Base-by-base conservation (phyloP, 345 rosid genomes). In the Pelargonium nanum region DNA sequence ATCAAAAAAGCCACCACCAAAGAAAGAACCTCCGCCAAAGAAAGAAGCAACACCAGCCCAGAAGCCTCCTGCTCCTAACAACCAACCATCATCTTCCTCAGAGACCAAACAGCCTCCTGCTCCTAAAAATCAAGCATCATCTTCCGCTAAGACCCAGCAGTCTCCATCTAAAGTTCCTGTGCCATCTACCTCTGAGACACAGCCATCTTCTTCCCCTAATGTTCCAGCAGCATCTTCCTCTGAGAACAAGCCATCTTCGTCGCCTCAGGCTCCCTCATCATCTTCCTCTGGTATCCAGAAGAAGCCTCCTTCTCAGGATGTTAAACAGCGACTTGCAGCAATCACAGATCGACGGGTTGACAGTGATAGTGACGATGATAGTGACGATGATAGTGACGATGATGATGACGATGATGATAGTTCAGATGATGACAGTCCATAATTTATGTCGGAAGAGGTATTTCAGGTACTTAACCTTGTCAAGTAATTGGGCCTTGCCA, bases 391-490 rank as follows among this genome's bases (percentile, higher is more conserved):
- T 4, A 52, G 55, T 19, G n/a, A n/a, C n/a, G n/a, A n/a, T n/a
- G n/a, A n/a, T n/a, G n/a, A n/a, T n/a, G n/a, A n/a, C 16, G 48
- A 40, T 40, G 48, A 19, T 52, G 21, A 19, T 52, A 19, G 17
- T 52, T 52, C 17, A 3, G 55, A 52, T 19, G 55, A 52, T 52
- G 55, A 52, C 22, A 52, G 55, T 19, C 55, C 55, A 52, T 52
- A 52, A 21, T 19, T 52, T n/a, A 19, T 52, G 21, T 52, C 22
- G 1, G 6, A 19, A 52, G 55, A 20, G 48, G 48, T 40, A 40
- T 40, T 40, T 40, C 16, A 40, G 48, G 16, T 40, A 40, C 9
- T 15, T 40, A 17, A 40, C 48, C 48, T 28, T 28, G 48, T 40
- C 48, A n/a, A n/a, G n/a, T n/a, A n/a, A n/a, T n/a, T n/a, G n/a